Base-by-base conservation (phyloP, 2,329 filamentous ascomycete species). In the Akanthomyces uredinophilus region DNA sequence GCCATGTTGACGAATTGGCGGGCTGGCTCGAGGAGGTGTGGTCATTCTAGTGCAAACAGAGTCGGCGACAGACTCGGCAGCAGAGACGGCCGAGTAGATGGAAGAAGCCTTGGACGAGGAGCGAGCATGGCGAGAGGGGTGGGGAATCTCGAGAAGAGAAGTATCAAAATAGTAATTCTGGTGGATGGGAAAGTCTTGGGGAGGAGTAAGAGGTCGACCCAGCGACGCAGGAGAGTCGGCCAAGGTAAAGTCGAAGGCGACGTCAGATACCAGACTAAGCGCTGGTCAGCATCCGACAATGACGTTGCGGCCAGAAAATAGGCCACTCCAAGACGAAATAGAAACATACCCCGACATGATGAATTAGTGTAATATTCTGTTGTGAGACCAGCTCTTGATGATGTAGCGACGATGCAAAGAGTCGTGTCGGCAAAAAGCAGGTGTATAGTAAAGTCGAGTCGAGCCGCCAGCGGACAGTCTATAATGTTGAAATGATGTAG, bases 1-100 rank as follows among this genome's bases (percentile, higher is more conserved):
- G 58, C 91, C 91, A 76, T 92, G 88, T 65, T 91, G 88, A 64
- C 87, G 84, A 68, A 93, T 84, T 64, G 91, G 90, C 39, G 90
- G 89, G 66, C 83, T 81, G 59, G 82, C 83, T 59, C 81, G 39
- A 46, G 81, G 77, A 44, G 90, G 90, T 14, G 89, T 92, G 59
- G 87, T 89, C 68, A 85, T 80, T 67, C 83, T 81, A 22, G 88
- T 90, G 77, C 84, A 82, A 68, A 86, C 80, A 49, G 89, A 90
- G 72, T 89, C 89, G 60, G 81, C 78, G 66, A 79, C 78, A 65
- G 83, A 84, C 54, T 78, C 53, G 44, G 49, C 74, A n/a, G 72
- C 85, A 50, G 88, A 91, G 73, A 89, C 83, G 57, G 67, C 63
- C 11, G 75, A 78, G 78, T 87, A 89, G 70, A 85, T 77, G 65